phyloP scores from a whole-genome alignment of 208 protist genomes.

The Wallacemonas rigidus region DNA sequence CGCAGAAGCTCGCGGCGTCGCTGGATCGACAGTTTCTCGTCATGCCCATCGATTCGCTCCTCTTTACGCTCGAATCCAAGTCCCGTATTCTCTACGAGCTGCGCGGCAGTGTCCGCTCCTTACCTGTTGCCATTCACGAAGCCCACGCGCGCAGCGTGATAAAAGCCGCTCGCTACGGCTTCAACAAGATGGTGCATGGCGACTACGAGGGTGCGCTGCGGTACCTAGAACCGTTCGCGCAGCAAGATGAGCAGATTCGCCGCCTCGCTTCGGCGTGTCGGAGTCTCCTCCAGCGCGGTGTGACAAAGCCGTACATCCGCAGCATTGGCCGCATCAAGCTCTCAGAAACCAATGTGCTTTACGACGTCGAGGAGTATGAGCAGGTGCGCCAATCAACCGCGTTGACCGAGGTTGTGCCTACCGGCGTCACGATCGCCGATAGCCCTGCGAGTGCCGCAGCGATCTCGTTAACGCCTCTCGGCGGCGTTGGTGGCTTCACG shows the following conservation, averaged over 20 bases:
- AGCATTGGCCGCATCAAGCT: constrained; percentile 31
- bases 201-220: constrained; percentile 41
- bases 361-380: constrained; percentile 13
- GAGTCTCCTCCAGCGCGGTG: constrained; percentile 25
- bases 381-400: neutral
- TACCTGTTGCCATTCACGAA: constrained; percentile 17
- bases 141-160: constrained; percentile 28
- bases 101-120: constrained; percentile 29
- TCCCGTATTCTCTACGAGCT: constrained; percentile 52
- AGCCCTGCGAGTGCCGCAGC: too few species aligned
- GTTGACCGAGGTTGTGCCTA: too few species aligned
- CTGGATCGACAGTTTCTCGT: constrained; percentile 49
- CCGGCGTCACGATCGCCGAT: too few species aligned
- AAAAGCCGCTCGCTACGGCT: constrained; percentile 36
- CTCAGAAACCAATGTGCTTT: constrained; percentile 24
- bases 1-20: constrained; percentile 44
- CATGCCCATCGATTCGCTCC: constrained; percentile 55
- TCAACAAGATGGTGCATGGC: constrained; percentile 50
- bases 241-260: constrained; percentile 39
- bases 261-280: constrained; percentile 40
- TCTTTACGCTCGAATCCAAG: constrained; percentile 25
- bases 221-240: constrained; percentile 28
- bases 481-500: too few species aligned
- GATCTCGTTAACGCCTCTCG: too few species aligned
- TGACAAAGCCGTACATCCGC: constrained; percentile 47